Evolutionary conservation across 257 asterid genomes (phyloP), one percentile per base, ranked within the genome.

Genomic region (Ehretia macrophylla): DNA sequence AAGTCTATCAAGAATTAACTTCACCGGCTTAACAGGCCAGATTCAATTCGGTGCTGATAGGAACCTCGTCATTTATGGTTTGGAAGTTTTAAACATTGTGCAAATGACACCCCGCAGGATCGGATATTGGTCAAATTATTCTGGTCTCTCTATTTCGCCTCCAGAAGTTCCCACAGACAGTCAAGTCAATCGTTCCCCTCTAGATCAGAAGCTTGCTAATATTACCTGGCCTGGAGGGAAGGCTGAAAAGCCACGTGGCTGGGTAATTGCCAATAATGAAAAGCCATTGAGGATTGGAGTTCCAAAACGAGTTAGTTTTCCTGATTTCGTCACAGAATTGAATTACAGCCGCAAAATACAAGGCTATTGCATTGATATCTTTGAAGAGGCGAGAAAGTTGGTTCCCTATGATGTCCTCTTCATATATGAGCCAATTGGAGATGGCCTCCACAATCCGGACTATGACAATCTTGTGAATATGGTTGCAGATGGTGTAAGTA

Each of bases 281-380:
- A 70, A 55, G 38, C 74, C 77, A 1, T 58, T 66, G 55, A 57
- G 57, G 51, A 67, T 75, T 58, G 80, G 74, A 44, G 58, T 70
- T 20, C 80, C 80, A 11, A 66, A 47, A 51, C 65, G 80, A 62
- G 67, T 61, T 32, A 70, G 73, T 60, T 75, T 70, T 63, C 44
- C 51, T 23, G 80, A 75, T 19, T 75, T 75, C 58, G 80, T 62
- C 27, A 66, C 71, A 4, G 76, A 65, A 49, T 47, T 32, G 39
- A 51, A 64, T 11, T 38, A 18, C 23, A 66, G 64, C 64, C 71
- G 66, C 58, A 50, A 70, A n/a, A 55, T 66, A 46, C 63, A 48
- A 63, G 80, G 80, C 21, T 75, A 75, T 63, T 75, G 80, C 68
- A 70, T 75, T 53, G 77, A 75, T 16, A 40, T 75, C 18, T 75